phyloP scores from a whole-genome alignment of 257 asterid species.

The Perilla frutescens region DNA sequence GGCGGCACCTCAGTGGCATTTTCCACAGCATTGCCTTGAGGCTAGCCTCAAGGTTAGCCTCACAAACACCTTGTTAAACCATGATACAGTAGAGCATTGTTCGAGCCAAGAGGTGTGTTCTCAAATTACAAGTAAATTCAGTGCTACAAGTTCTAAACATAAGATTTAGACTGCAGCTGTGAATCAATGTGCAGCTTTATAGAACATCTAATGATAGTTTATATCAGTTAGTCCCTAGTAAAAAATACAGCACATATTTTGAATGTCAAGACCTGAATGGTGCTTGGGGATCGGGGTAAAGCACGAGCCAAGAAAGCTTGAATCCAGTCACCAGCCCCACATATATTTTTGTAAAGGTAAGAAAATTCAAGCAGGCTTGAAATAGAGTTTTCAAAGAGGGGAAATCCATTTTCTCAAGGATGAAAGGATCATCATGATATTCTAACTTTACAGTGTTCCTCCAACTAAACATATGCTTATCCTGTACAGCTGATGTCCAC shows the following conservation, averaged over 20 bases:
- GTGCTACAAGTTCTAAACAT: background rate
- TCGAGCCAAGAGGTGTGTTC: background rate
- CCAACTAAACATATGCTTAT: constrained; percentile 4
- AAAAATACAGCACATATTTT: background rate
- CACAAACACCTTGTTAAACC: too few relatives aligned
- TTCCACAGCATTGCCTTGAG: too few relatives aligned
- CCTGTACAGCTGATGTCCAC: constrained; percentile 21
- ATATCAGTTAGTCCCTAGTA: background rate
- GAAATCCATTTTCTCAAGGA: background rate
- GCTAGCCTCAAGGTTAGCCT: too few relatives aligned
- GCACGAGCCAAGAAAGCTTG: constrained; percentile 15
- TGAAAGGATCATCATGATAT: background rate
- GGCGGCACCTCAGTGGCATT: too few relatives aligned
- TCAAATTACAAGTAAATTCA: background rate
- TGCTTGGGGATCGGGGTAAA: background rate
- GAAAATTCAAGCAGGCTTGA: constrained; percentile 4
- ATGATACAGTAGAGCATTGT: background rate
- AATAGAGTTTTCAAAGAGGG: background rate
- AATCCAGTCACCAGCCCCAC: background rate
- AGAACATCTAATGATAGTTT: constrained; percentile 2
- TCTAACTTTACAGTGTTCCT: background rate
- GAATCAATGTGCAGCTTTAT: background rate
- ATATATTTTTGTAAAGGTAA: background rate
- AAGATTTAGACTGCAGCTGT: background rate
- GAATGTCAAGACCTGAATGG: background rate